Percentiles rank a stretch among this genome's conserved stretches.
Evolutionary conservation across 306 rosid species (phyloP).

Genomic region (Neltuma alba): DNA sequence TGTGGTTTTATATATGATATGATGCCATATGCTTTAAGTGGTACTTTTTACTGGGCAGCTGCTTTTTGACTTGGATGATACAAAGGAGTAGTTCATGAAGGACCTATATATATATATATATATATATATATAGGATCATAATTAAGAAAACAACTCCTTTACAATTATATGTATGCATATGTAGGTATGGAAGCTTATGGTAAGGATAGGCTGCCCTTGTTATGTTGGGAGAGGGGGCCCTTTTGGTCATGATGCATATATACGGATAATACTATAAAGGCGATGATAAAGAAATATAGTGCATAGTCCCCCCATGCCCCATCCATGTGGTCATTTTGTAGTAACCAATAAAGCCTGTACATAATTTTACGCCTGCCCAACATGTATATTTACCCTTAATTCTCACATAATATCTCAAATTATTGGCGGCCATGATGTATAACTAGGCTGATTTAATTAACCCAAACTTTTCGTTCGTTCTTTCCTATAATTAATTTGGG

Average conservation of each 20-base stretch:
- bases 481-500: neutral
- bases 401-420: neutral
- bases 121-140: neutral
- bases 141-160: neutral
- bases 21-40: neutral
- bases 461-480: neutral
- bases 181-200: neutral
- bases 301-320: neutral
- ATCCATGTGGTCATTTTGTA: constrained; percentile 11
- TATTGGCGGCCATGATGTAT: neutral
- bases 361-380: neutral
- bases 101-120: neutral
- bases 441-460: neutral
- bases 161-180: neutral
- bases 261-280: neutral
- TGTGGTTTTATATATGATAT: neutral
- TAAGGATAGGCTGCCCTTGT: constrained; percentile 2
- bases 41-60: neutral
- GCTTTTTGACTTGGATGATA: no score
- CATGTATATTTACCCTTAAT: neutral
- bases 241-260: neutral
- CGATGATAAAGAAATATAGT: neutral
- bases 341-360: neutral
- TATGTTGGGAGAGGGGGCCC: constrained; percentile 5
- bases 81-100: neutral